These are phyloP conservation scores for Sphaerosporella brunnea DNA, from an alignment of 495 filamentous ascomycete species.

Conservation along the genomic window DNA sequence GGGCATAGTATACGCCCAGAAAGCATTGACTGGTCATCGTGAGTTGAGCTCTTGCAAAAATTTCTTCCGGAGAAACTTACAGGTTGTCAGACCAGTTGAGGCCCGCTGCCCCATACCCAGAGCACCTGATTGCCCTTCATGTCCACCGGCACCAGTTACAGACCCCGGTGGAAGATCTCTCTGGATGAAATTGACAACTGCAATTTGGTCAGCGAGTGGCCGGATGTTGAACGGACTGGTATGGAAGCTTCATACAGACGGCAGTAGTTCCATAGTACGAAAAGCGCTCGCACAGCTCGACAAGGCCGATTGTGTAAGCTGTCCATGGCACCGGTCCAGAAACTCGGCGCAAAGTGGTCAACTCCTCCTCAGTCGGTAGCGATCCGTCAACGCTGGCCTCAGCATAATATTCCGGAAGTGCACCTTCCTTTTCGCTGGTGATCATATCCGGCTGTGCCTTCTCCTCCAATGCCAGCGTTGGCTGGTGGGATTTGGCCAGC, in stretches of 20 bases:
- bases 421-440: not conserved
- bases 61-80: conserved; percentile 17
- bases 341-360: conserved; percentile 44
- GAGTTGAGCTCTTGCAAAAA: no score
- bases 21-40: conserved; percentile 39
- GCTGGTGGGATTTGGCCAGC: conserved; percentile 2
- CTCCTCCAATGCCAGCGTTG: not conserved
- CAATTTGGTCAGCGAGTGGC: conserved; percentile 1
- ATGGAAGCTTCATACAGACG: conserved; percentile 36
- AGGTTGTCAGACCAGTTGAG: conserved; percentile 45
- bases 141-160: conserved; percentile 40
- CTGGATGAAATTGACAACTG: conserved; percentile 51
- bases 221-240: not conserved
- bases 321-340: conserved; percentile 46
- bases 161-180: conserved; percentile 42
- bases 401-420: not conserved
- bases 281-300: conserved; percentile 64
- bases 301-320: conserved; percentile 51
- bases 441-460: not conserved
- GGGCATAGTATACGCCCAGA: conserved; percentile 60
- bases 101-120: conserved; percentile 48
- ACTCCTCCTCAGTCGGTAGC: conserved; percentile 43
- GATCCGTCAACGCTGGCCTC: not conserved
- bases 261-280: conserved; percentile 62
- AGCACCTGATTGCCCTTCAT: conserved; percentile 41